phyloP scores from a whole-genome alignment of 140 eudicot genomes.

The Ambrosia hybrid region DNA sequence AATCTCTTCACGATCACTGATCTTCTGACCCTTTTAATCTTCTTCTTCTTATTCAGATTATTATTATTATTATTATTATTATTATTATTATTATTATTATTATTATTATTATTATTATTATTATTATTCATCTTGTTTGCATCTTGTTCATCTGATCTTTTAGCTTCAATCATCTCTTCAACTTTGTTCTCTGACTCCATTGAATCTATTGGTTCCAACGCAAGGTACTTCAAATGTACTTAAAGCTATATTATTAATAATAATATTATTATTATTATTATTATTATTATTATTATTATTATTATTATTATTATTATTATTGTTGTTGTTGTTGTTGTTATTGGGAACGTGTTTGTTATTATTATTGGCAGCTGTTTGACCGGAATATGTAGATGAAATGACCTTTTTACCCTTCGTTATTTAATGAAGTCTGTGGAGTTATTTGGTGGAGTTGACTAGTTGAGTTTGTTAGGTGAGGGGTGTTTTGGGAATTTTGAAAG shows the following conservation, averaged over 20 bases:
- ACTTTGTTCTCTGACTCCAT: neutral
- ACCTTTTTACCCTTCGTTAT: slow-evolving; percentile 7
- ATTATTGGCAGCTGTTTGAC: neutral
- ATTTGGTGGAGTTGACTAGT: neutral
- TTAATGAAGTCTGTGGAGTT: neutral
- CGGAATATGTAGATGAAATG: slow-evolving; percentile 7
- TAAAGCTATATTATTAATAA: neutral
- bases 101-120: no score
- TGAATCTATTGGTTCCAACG: slow-evolving; percentile 14
- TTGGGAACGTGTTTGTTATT: slow-evolving; percentile 17
- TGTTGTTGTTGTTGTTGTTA: neutral
- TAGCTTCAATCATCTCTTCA: neutral
- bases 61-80: neutral
- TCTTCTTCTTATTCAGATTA: slow-evolving; percentile 27
- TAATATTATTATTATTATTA: no score
- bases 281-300: no score
- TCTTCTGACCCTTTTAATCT: slow-evolving; percentile 16
- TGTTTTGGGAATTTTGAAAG: slow-evolving; percentile 14
- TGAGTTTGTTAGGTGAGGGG: slow-evolving; percentile 14
- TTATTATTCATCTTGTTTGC: neutral
- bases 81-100: no score
- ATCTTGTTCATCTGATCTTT: slow-evolving; percentile 17
- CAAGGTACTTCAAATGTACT: slow-evolving; percentile 18
- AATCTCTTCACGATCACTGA: slow-evolving; percentile 32
- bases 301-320: no score